Base-by-base conservation (phyloP, 1,284 basidiomycete species). In the Hypsizygus ulmarius region DNA sequence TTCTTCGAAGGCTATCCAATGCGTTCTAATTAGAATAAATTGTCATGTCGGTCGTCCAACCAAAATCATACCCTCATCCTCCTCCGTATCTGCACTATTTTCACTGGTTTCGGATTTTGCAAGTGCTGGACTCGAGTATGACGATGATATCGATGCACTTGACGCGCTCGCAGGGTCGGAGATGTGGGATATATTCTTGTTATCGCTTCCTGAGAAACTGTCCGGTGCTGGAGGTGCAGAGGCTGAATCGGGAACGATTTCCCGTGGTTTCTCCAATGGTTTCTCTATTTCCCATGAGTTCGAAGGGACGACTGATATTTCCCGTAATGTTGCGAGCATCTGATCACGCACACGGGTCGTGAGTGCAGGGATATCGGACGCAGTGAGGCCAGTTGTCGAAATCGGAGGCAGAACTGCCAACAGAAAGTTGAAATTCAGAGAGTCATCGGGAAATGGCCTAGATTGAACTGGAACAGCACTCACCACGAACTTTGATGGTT, bases 401-500 rank as follows among this genome's bases (percentile, higher is more conserved):
- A 93, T 75, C 0, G 93, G 90, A 9, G 87, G 84, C 4, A 95
- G 78, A 29, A 92, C 90, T 90, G 60, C 37, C 25, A 38, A 44
- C 18, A n/a, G n/a, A 29, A 40, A 39, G 37, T 15, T 32, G 11
- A 38, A 51, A 27, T 21, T 45, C 41, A 45, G 12, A 39, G 44
- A 27, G 4, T 15, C 29, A 8, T 39, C 39, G 38, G 41, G 46
- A 36, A n/a, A n/a, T n/a, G n/a, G n/a, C n/a, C n/a, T n/a, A n/a
- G 19, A 42, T 39, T 30, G 18, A 19, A 50, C 43, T 19, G 28
- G 29, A 25, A 32, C 10, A 39, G 14, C 19, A 65, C 84, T 58
- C 58, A 95, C 94, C 90, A 78, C 82, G 83, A 55, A 98, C 77
- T 62, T 81, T 89, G 51, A 98, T 73, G 15, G 75, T 78, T 0